phyloP scores from a whole-genome alignment of 2,329 filamentous ascomycete species.

The Ramularia collo-cygni region DNA sequence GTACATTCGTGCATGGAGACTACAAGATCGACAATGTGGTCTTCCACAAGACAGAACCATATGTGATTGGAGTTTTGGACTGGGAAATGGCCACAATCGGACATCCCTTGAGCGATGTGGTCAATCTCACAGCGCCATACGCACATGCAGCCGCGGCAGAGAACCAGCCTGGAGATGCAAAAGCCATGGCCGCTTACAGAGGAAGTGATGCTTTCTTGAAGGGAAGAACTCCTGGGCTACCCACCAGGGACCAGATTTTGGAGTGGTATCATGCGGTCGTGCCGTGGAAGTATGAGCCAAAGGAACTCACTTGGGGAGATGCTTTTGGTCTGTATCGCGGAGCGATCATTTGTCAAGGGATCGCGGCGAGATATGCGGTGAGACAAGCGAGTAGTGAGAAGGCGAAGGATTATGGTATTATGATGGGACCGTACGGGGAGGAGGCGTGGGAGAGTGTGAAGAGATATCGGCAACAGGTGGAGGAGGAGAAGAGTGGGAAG shows the following conservation, averaged over 20 bases:
- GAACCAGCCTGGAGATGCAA: slow-evolving; percentile 18
- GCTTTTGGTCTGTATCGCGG: slow-evolving; percentile 56
- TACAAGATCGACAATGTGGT: slow-evolving; percentile 68
- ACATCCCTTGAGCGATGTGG: slow-evolving; percentile 87
- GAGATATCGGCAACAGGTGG: slow-evolving; percentile 31
- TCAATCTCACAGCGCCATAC: slow-evolving; percentile 60
- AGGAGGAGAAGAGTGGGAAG: slow-evolving; percentile 19
- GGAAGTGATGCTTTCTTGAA: slow-evolving; percentile 52
- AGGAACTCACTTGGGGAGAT: slow-evolving; percentile 57
- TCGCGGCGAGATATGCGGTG: slow-evolving; percentile 77
- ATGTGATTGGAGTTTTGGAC: slow-evolving; percentile 88
- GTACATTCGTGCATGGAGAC: slow-evolving; percentile 82
- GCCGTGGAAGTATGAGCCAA: slow-evolving; percentile 59
- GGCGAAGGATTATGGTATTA: slow-evolving; percentile 64
- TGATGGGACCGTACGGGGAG: slow-evolving; percentile 66
- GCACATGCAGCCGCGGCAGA: slow-evolving; percentile 30
- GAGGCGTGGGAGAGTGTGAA: slow-evolving; percentile 70
- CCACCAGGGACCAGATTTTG: slow-evolving; percentile 51
- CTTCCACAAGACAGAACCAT: slow-evolving; percentile 80
- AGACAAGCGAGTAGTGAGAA: slow-evolving; percentile 84
- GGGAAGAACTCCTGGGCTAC: slow-evolving; percentile 60
- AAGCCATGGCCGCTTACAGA: slow-evolving; percentile 34
- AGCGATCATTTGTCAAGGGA: slow-evolving; percentile 72
- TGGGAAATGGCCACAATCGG: slow-evolving; percentile 99
- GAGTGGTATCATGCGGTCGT: slow-evolving; percentile 61